phyloP scores from a whole-genome alignment of 495 filamentous ascomycete species.

The Immersiella caudata region DNA sequence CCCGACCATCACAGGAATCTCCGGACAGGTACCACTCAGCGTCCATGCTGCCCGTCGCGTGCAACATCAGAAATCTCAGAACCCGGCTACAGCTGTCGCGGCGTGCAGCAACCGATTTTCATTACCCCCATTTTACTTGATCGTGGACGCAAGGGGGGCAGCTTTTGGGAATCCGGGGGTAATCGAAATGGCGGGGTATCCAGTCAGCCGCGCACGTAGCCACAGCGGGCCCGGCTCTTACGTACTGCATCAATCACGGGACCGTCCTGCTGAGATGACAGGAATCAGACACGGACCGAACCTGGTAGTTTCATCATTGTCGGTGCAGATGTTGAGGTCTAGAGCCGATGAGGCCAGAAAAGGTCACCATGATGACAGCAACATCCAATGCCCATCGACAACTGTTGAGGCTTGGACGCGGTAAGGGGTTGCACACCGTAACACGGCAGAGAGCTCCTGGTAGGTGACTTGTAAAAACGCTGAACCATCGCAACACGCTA shows the following conservation, averaged over 20 bases:
- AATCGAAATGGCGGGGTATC: slow-evolving; percentile 29
- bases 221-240: slow-evolving; percentile 32
- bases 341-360: slow-evolving; percentile 26
- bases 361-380: slow-evolving; percentile 28
- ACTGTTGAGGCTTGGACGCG: neutral
- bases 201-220: slow-evolving; percentile 21
- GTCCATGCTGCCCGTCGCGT: slow-evolving; percentile 24
- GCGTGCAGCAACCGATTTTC: slow-evolving; percentile 29
- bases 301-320: slow-evolving; percentile 18
- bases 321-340: slow-evolving; percentile 9
- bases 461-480: neutral
- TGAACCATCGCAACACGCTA: neutral
- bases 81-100: slow-evolving; percentile 8
- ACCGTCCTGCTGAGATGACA: slow-evolving; percentile 25
- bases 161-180: slow-evolving; percentile 30
- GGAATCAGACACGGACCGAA: slow-evolving; percentile 22
- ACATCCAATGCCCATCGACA: neutral
- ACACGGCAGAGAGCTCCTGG: neutral
- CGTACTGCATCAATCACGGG: slow-evolving; percentile 39
- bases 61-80: slow-evolving; percentile 29
- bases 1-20: slow-evolving; percentile 2
- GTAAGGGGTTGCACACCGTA: slow-evolving; percentile 4
- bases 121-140: slow-evolving; percentile 50
- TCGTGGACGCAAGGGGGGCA: slow-evolving; percentile 28
- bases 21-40: slow-evolving; percentile 5